A percentile compares a stretch with the other conserved stretches of the same genome.
phyloP scores from a whole-genome alignment of 306 rosid species.

The Dalbergia oliveri region DNA sequence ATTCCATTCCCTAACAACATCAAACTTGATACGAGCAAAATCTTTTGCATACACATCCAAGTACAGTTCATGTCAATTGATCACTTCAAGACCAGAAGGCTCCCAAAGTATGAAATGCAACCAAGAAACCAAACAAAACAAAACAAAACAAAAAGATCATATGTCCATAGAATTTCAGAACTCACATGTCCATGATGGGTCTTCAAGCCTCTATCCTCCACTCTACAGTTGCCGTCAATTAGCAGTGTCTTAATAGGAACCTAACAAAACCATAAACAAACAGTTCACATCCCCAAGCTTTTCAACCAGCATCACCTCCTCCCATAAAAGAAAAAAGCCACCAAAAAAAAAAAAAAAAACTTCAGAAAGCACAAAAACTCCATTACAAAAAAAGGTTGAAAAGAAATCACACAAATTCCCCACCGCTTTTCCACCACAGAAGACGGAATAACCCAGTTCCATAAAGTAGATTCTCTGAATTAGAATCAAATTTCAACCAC shows the following conservation, averaged over 20 bases:
- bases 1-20: conserved; percentile 24
- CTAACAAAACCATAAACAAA: conserved; percentile 56
- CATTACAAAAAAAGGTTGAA: not conserved
- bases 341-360: not conserved
- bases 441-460: conserved; percentile 7
- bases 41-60: conserved; percentile 11
- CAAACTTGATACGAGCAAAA: conserved; percentile 28
- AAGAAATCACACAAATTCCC: conserved; percentile 10
- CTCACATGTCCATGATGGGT: conserved; percentile 99
- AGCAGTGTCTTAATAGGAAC: conserved; percentile 91
- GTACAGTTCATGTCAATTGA: conserved; percentile 3
- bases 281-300: conserved; percentile 7
- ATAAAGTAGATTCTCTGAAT: conserved; percentile 34
- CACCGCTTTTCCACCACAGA: conserved; percentile 12
- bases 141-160: not conserved
- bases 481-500: conserved; percentile 9
- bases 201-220: conserved; percentile 99
- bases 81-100: conserved; percentile 34
- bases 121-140: not conserved
- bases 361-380: conserved; percentile 30
- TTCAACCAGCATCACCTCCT: conserved; percentile 26
- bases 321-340: conserved; percentile 27
- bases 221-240: conserved; percentile 98
- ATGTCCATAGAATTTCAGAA: conserved; percentile 46
- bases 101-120: conserved; percentile 1